Base-by-base conservation (phyloP, 1,284 basidiomycete genomes). In the Schizophyllum commune region DNA sequence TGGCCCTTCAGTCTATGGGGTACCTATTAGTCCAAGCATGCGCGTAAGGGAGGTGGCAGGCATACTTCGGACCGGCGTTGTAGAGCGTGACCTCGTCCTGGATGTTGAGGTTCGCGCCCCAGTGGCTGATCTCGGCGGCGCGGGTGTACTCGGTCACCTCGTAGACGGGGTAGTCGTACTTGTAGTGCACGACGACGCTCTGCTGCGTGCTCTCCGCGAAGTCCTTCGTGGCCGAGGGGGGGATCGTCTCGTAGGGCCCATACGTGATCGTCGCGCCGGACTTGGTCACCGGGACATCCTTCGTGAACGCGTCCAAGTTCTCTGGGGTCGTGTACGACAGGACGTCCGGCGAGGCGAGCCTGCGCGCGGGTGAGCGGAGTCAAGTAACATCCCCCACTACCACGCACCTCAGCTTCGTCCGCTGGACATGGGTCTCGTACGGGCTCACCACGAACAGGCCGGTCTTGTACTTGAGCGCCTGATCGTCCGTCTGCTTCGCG, bases 21-120 rank as follows among this genome's bases (percentile, higher is more conserved):
- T 52, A n/a, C 3, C 39, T 15, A 21, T 55, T 56, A 59, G 65
- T 61, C 15, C 58, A 51, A 56, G n/a, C 32, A 57, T 17, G 27
- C 20, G 8, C 17, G 19, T 13, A 21, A 51, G 32, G 20, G n/a
- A 58, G 57, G 57, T 17, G 55, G 53, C 57, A 55, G 51, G 81
- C 91, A 73, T 70, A 97, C 92, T 76, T 74, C 13, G 96, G 92
- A 0, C 96, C 96, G 62, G 87, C 88, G 71, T 99, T 99, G 71
- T 84, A 83, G 20, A 99, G 77, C 63, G 83, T 73, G 63, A 98
- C 85, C 56, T 91, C 85, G 74, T 99, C 96, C 72, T 98, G 85
- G 56, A 96, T 89, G 70, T 97, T 96, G 53, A 99, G 74, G 73
- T 96, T 98, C 58, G 88, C 86, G 53, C 96, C 95, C 97, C 96